phyloP scores from a whole-genome alignment of 2,329 filamentous ascomycete genomes.

The Calycina herbarum region DNA sequence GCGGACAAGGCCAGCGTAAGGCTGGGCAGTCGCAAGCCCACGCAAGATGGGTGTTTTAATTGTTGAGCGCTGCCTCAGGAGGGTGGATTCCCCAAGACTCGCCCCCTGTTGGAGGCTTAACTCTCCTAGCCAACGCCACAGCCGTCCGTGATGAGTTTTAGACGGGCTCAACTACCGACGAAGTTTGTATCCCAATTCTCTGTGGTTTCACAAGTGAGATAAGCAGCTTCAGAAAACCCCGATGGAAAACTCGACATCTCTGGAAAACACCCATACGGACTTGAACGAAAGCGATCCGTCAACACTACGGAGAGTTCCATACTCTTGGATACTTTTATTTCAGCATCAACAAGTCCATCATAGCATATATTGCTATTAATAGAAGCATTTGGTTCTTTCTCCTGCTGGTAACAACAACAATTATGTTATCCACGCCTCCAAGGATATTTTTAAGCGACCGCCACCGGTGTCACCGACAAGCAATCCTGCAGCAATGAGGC shows the following conservation, averaged over 20 bases:
- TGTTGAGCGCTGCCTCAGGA: slow-evolving; percentile 3
- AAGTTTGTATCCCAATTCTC: background rate
- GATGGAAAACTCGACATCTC: background rate
- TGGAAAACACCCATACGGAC: background rate
- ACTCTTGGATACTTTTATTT: background rate
- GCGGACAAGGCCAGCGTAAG: slow-evolving; percentile 1
- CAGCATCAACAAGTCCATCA: background rate
- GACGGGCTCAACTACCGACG: slow-evolving; percentile 7
- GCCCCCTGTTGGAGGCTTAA: background rate
- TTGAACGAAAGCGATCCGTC: background rate
- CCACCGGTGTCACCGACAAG: background rate
- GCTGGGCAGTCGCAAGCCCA: slow-evolving; percentile 11
- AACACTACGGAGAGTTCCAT: background rate
- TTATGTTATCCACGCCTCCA: background rate
- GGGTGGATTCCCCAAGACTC: slow-evolving; percentile 7
- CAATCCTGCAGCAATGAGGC: slow-evolving; percentile 2
- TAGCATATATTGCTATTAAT: background rate
- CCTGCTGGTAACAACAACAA: background rate
- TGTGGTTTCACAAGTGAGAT: background rate
- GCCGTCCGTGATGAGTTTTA: slow-evolving; percentile 1
- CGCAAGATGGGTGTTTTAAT: slow-evolving; percentile 8
- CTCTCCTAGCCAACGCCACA: slow-evolving; percentile 6
- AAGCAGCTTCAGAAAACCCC: background rate
- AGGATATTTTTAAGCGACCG: background rate
- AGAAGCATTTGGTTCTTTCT: background rate